phyloP scores from a whole-genome alignment of 1,284 basidiomycete genomes.

The Cryptococcus floricola region DNA sequence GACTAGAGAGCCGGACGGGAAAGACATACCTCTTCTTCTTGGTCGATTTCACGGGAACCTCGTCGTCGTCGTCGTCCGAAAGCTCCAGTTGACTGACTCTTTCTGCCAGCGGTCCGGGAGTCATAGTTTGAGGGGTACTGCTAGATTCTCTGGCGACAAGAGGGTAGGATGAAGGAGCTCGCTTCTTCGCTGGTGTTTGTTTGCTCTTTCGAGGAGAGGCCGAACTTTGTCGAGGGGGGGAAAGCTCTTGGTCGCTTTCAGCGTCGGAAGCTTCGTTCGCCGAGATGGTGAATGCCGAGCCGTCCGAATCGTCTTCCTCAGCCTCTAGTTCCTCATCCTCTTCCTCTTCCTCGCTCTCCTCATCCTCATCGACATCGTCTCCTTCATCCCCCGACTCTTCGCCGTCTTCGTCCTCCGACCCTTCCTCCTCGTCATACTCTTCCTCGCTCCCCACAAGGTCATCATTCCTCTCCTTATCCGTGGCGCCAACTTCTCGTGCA shows the following conservation, averaged over 20 bases:
- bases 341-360: constrained; percentile 37
- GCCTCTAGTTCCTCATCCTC: constrained; percentile 28
- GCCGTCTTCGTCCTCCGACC: constrained; percentile 21
- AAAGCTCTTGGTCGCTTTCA: constrained; percentile 7
- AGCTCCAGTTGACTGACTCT: constrained; percentile 19
- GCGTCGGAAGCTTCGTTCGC: constrained; percentile 36
- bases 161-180: background rate
- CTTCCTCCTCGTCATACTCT: constrained; percentile 17
- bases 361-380: constrained; percentile 16
- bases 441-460: constrained; percentile 18
- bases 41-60: constrained; percentile 48
- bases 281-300: constrained; percentile 19
- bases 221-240: background rate
- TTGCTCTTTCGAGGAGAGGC: too few species aligned
- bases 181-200: background rate
- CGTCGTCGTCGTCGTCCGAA: constrained; percentile 21
- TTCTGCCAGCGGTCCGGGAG: constrained; percentile 25
- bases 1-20: background rate
- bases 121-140: background rate
- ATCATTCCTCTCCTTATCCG: constrained; percentile 19
- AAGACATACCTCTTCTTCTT: constrained; percentile 51
- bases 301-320: constrained; percentile 19
- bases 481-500: constrained; percentile 4
- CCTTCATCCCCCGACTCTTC: constrained; percentile 26
- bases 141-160: background rate